These are phyloP conservation scores for Starmerella floris DNA, from an alignment of 805 yeast genomes.

Conservation along the genomic window DNA sequence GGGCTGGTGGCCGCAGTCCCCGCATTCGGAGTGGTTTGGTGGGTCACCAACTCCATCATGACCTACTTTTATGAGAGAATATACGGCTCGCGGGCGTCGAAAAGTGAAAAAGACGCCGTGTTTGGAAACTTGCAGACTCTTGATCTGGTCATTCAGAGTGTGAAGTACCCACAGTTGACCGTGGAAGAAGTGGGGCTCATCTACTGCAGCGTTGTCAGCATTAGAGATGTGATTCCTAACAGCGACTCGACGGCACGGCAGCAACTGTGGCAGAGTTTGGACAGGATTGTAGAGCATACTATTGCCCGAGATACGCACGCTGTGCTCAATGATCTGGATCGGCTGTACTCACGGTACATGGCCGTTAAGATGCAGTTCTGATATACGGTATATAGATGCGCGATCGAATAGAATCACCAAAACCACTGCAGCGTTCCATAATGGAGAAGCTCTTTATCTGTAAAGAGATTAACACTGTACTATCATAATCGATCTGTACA, in stretches of 20 bases:
- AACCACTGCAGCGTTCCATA: too few species aligned
- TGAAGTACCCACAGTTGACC: not conserved
- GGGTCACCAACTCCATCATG: constrained; percentile 1
- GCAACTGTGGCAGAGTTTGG: constrained; percentile 7
- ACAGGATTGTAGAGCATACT: constrained; percentile 6
- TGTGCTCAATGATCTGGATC: constrained; percentile 10
- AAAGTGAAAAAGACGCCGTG: not conserved
- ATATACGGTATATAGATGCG: too few species aligned
- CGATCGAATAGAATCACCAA: too few species aligned
- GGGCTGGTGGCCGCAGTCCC: constrained; percentile 87
- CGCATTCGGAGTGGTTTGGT: constrained; percentile 29
- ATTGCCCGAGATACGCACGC: constrained; percentile 4
- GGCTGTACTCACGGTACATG: constrained; percentile 11
- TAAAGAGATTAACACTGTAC: too few species aligned
- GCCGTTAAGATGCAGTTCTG: not conserved
- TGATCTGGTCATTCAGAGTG: constrained; percentile 14
- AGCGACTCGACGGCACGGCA: not conserved
- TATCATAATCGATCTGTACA: too few species aligned
- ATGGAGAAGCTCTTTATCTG: too few species aligned
- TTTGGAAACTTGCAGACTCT: constrained; percentile 9
- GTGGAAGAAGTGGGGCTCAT: constrained; percentile 15
- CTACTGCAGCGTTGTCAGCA: constrained; percentile 11
- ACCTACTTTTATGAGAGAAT: not conserved
- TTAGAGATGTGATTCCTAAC: constrained; percentile 1
- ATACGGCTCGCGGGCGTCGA: constrained; percentile 3